These are phyloP conservation scores for Fusarium marasasianum DNA, from an alignment of 2,329 filamentous ascomycete species.

Conservation along the genomic window DNA sequence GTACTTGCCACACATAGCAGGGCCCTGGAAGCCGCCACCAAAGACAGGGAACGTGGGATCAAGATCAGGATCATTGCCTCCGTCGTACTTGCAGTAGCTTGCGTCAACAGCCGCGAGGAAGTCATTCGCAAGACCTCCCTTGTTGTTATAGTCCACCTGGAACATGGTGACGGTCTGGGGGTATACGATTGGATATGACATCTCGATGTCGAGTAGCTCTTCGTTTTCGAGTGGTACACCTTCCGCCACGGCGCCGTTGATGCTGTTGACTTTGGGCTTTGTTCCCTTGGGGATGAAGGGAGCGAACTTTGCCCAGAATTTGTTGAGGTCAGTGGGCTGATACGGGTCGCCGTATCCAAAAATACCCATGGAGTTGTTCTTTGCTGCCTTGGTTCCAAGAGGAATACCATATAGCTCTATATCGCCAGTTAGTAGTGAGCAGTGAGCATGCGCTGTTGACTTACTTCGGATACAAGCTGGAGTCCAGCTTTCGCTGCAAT, in stretches of 20 bases:
- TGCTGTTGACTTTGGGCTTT: neutral
- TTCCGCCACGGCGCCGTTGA: neutral
- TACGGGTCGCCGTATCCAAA: neutral
- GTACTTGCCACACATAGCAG: constrained; percentile 6
- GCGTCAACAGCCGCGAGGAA: neutral
- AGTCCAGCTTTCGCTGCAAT: constrained; percentile 2
- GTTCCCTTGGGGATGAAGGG: neutral
- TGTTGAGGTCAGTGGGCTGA: neutral
- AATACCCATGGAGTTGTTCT: neutral
- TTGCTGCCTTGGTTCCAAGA: neutral
- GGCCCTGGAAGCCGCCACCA: neutral
- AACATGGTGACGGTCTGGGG: neutral
- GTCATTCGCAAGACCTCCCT: neutral
- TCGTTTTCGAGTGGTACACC: neutral
- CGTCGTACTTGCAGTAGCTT: constrained; percentile 8
- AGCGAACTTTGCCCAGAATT: neutral
- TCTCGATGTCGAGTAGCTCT: neutral
- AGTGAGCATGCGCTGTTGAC: fast-evolving
- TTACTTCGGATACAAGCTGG: constrained; percentile 1
- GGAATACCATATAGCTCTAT: neutral
- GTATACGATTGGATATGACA: neutral
- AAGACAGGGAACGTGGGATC: neutral
- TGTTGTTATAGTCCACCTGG: neutral
- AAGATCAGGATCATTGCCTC: neutral
- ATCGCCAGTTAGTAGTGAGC: fast-evolving